phyloP scores from a whole-genome alignment of 352 stramenopile species.

The Saprolegnia diclina region DNA sequence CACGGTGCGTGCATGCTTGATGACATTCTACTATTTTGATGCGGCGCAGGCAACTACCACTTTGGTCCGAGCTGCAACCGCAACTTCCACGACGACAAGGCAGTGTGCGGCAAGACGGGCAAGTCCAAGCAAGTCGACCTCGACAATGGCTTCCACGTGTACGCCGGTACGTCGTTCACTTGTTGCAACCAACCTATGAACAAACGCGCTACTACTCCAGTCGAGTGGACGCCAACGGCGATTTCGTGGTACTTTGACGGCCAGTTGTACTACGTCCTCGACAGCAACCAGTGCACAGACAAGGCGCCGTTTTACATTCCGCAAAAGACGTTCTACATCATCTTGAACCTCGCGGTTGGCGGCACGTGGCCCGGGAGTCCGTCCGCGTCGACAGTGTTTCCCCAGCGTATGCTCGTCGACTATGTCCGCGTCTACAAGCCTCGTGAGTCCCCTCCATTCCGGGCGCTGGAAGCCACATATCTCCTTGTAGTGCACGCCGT shows the following conservation, averaged over 20 bases:
- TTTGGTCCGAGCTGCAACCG: slow-evolving; percentile 19
- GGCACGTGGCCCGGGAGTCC: slow-evolving; percentile 19
- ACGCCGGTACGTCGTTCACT: slow-evolving; percentile 1
- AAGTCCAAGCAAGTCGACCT: neutral
- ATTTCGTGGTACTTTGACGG: slow-evolving; percentile 15
- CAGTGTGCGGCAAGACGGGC: slow-evolving; percentile 12
- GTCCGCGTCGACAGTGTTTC: slow-evolving; percentile 7
- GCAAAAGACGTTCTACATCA: slow-evolving; percentile 22
- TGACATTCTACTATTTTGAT: neutral
- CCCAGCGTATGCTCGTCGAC: slow-evolving; percentile 20
- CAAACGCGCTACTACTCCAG: neutral
- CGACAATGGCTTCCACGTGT: slow-evolving; percentile 1
- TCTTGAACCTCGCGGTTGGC: slow-evolving; percentile 18
- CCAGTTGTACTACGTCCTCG: slow-evolving; percentile 10
- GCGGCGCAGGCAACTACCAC: slow-evolving; percentile 26
- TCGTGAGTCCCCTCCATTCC: too few relatives aligned
- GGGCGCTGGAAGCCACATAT: neutral
- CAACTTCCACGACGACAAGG: slow-evolving; percentile 1
- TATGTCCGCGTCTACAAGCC: slow-evolving; percentile 19
- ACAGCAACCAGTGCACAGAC: neutral
- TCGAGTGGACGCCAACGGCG: slow-evolving; percentile 16
- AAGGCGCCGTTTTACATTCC: slow-evolving; percentile 6
- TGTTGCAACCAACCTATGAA: neutral
- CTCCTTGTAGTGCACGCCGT: too few relatives aligned
- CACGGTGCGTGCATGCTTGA: neutral